Base-by-base conservation (phyloP, 2,329 filamentous ascomycete species). In the Fusarium solani-melongenae region DNA sequence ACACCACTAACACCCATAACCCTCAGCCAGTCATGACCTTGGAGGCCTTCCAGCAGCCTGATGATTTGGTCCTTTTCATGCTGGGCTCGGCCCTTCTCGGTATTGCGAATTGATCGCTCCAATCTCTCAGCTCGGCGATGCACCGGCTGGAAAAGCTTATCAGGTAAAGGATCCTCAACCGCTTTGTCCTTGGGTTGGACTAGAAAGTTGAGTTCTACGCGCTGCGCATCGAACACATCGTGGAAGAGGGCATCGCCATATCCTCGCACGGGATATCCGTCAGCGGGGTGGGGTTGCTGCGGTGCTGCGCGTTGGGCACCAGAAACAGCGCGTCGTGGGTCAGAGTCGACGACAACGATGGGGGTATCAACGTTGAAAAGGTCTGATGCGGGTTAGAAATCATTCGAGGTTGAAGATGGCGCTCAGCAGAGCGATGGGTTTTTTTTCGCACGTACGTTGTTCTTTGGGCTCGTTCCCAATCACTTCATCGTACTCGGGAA, bases 401-500 rank as follows among this genome's bases (percentile, higher is more conserved):
- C 27, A 60, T 33, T 63, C 29, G 7, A 55, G 20, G 11, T 20
- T 33, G 20, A 51, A 49, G 53, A 14, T 7, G 6, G 61, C n/a
- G 31, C 36, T 22, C 22, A 67, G 46, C 20, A 46, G 66, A 72
- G 64, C 65, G 74, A 76, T 71, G 70, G 63, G 64, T 27, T 68
- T 74, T 73, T 76, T 74, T 55, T 31, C 65, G 55, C 24, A 86
- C 90, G 81, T 88, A 95, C 95, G 92, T 76, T 92, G 87, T 83
- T 95, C 92, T 77, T 92, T 92, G 41, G 92, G 90, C 72, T 94
- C 92, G 80, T 97, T 94, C 71, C 94, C 95, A 83, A 98, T 94
- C 75, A 98, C 90, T 81, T 97, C 94, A 83, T 98, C 95, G 82
- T 98, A 98, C 79, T 97, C 95, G 61, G 93, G 92, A 79, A 98